These are phyloP conservation scores for Silene coronaria DNA, from an alignment of 179 eudicot genomes.

Conservation along the genomic window DNA sequence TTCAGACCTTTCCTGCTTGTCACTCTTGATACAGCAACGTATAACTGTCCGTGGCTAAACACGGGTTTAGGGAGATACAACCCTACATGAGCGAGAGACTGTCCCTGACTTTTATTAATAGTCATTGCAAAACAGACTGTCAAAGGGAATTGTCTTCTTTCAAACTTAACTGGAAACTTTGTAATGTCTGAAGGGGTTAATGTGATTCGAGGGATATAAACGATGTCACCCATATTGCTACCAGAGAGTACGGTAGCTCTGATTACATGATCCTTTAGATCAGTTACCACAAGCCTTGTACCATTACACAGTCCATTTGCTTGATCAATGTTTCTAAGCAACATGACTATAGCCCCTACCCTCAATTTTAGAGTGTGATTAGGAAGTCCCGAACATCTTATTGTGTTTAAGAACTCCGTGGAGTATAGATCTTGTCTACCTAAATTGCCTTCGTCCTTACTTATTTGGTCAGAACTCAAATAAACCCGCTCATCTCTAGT, in stretches of 20 bases:
- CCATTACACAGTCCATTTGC: not conserved
- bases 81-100: not conserved
- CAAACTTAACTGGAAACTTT: not conserved
- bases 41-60: not conserved
- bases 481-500: not conserved
- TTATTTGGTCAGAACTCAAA: not conserved
- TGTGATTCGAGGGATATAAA: not conserved
- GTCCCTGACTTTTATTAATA: no score
- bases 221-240: not conserved
- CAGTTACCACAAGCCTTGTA: not conserved
- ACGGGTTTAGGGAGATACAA: not conserved
- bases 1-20: not conserved
- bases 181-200: not conserved
- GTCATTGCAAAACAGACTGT: no score
- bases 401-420: not conserved
- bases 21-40: not conserved
- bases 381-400: not conserved
- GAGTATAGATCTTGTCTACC: not conserved
- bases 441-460: not conserved
- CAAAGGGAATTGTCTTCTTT: not conserved
- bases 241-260: not conserved
- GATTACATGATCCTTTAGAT: not conserved
- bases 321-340: slow-evolving; percentile 4
- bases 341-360: not conserved
- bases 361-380: not conserved